Evolutionary conservation across 2,329 filamentous ascomycete genomes (phyloP).

Genomic region (Aspergillus felis): DNA sequence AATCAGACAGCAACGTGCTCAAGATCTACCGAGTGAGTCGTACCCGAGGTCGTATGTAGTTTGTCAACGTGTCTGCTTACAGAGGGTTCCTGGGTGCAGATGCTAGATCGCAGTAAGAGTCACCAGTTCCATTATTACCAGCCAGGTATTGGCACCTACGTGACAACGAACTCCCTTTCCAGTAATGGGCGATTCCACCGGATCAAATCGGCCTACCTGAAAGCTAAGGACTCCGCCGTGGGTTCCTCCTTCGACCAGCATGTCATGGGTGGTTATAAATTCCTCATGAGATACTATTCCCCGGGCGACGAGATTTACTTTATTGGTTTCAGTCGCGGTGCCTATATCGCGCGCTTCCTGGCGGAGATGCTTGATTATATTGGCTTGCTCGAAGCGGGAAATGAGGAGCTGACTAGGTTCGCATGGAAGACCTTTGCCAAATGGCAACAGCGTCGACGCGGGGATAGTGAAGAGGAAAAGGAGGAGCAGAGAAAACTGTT

Average conservation of each 20-base stretch:
- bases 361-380: slow-evolving; percentile 84
- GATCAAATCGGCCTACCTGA: slow-evolving; percentile 52
- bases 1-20: slow-evolving; percentile 45
- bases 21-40: slow-evolving; percentile 42
- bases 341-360: slow-evolving; percentile 70
- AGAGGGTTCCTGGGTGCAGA: slow-evolving; percentile 15
- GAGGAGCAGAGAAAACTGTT: slow-evolving; percentile 52
- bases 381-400: slow-evolving; percentile 73
- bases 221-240: slow-evolving; percentile 63
- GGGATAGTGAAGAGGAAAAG: slow-evolving; percentile 18
- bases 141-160: slow-evolving; percentile 45
- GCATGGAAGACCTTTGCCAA: slow-evolving; percentile 62
- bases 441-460: slow-evolving; percentile 36
- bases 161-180: slow-evolving; percentile 32
- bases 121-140: slow-evolving; percentile 43
- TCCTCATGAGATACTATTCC: slow-evolving; percentile 70
- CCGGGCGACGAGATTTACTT: slow-evolving; percentile 61
- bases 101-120: slow-evolving; percentile 39
- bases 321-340: slow-evolving; percentile 70
- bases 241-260: slow-evolving; percentile 78
- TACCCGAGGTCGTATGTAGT: not conserved
- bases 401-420: slow-evolving; percentile 80
- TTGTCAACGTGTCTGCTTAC: not conserved
- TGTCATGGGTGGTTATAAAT: slow-evolving; percentile 77
- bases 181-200: slow-evolving; percentile 31